Base-by-base conservation (phyloP, 2,329 filamentous ascomycete species). In the Ceratocystis harringtonii region DNA sequence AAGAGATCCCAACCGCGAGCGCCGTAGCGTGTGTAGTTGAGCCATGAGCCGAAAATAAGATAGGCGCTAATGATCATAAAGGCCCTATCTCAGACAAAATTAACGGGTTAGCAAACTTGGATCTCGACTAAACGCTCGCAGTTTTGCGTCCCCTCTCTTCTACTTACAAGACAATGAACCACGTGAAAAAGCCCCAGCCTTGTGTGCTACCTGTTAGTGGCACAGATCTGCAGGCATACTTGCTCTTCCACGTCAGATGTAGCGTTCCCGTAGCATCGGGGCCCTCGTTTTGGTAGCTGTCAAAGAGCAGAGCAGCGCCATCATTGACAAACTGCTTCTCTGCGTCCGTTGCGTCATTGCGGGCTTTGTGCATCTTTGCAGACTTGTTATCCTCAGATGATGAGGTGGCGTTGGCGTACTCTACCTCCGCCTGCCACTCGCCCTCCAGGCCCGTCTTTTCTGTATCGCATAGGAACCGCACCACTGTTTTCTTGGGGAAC, bases 11-110 rank as follows among this genome's bases (percentile, higher is more conserved):
- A 97, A 66, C 94, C 94, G 57, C 92, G 83, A 63, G 92, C 92
- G 61, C 92, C 92, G 75, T 96, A 96, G 68, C 92, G 89, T 78
- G 91, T 96, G 81, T 97, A 97, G 79, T 97, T 97, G 74, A 97
- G 85, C 94, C 94, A 99, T 22, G 92, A 95, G 69, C 92, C 92
- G 73, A 97, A 97, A 74, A 97, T 96, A 69, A 99, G 86, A 77
- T 97, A 99, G 28, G 92, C 79, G 1, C 94, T 90, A 50, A 85
- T 87, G 58, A 84, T 84, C 68, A 97, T 81, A 82, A 99, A 99
- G 67, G 87, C 77, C 70, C 92, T 96, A 69, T n/a, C 25, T 0
- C 3, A 43, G 5, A 25, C 4, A 25, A 52, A 15, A 25, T 25
- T 22, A 52, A 25, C 3, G 19, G 10, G 68, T 72, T 69, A 70